Conservation (phyloP, 2,329 filamentous ascomycete genomes). For the Zymoseptoria ardabiliae region DNA sequence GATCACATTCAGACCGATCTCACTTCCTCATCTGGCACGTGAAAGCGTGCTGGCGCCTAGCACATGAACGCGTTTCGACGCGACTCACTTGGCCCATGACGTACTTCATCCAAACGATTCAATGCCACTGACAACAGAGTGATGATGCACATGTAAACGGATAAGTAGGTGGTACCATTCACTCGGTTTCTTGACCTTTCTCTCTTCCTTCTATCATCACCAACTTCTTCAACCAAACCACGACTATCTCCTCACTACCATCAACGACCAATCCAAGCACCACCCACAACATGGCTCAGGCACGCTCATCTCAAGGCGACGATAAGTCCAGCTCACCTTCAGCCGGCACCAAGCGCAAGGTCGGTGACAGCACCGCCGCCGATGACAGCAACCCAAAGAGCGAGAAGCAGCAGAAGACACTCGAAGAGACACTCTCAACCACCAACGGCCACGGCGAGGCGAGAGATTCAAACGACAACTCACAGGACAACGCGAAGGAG, state of each 20-base stretch:
- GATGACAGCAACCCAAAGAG: constrained; percentile 31
- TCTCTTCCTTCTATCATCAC: not conserved
- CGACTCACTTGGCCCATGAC: not conserved
- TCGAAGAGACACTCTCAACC: constrained; percentile 45
- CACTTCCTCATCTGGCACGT: not conserved
- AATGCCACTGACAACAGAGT: not conserved
- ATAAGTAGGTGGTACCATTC: not conserved
- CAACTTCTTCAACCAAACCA: no score
- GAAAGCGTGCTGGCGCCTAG: not conserved
- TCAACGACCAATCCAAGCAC: not conserved
- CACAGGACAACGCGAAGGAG: constrained; percentile 7
- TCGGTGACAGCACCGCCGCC: constrained; percentile 22
- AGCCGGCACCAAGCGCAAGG: constrained; percentile 11
- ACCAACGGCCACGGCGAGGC: constrained; percentile 18
- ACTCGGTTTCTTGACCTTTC: not conserved
- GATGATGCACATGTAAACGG: not conserved
- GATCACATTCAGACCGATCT: no score
- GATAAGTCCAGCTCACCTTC: constrained; percentile 1
- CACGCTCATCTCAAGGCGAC: constrained; percentile 9
- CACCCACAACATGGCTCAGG: constrained; percentile 3
- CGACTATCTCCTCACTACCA: no score
- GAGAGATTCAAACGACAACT: constrained; percentile 14
- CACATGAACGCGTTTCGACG: not conserved
- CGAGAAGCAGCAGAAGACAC: constrained; percentile 43
- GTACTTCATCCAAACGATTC: not conserved